Conservation (phyloP, 202 grass and related monocot species). For the Schoenoplectus tabernaemontani region DNA sequence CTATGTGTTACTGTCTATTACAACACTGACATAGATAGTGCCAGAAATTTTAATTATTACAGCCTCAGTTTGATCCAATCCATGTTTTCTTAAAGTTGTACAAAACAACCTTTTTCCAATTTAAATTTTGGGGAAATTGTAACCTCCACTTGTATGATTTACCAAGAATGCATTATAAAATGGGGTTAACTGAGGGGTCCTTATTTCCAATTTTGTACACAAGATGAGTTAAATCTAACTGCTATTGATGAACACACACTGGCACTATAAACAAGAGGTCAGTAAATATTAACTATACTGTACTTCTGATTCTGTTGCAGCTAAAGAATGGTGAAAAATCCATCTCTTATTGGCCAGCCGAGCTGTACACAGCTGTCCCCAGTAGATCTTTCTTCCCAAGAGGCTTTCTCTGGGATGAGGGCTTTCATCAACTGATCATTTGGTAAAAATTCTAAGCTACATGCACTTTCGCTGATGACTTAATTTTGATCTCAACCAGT, state of each 20-base stretch:
- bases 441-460: constrained; percentile 39
- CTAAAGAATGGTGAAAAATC: constrained; percentile 88
- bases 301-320: constrained; percentile 34
- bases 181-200: background rate
- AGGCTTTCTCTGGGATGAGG: constrained; percentile 97
- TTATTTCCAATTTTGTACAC: background rate
- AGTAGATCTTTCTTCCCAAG: constrained; percentile 94
- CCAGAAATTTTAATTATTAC: background rate
- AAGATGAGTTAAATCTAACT: background rate
- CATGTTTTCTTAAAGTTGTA: background rate
- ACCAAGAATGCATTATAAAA: background rate
- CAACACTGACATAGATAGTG: background rate
- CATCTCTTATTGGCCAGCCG: constrained; percentile 83
- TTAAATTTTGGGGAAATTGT: background rate
- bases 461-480: background rate
- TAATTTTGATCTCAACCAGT: background rate
- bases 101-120: background rate
- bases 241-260: background rate
- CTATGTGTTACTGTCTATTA: background rate
- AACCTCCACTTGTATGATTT: background rate
- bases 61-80: background rate
- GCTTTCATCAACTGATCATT: constrained; percentile 89
- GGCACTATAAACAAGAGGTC: background rate
- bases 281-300: background rate
- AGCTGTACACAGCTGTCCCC: constrained; percentile 90